A percentile compares a stretch with the other conserved stretches of the same genome.
Evolutionary conservation across 257 asterid species (phyloP).

Genomic region (Henckelia pumila): DNA sequence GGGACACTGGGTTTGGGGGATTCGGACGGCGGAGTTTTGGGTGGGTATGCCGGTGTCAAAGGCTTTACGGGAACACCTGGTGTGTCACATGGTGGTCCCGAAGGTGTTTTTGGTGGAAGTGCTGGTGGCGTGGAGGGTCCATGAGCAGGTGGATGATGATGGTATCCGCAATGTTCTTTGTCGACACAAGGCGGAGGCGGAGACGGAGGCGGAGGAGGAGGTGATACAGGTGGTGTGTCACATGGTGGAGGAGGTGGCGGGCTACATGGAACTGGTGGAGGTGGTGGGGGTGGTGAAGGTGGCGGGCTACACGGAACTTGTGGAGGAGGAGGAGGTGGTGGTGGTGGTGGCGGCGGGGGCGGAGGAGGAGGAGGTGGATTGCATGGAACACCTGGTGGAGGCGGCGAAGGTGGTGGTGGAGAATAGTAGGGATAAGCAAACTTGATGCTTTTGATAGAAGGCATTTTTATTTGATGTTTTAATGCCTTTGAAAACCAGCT

Average conservation of each 20-base stretch:
- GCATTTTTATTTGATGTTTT: constrained; percentile 30
- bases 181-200: not conserved
- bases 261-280: not conserved
- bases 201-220: not conserved
- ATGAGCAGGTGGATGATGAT: constrained; percentile 2
- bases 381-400: not conserved
- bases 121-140: constrained; percentile 24
- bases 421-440: constrained; percentile 41
- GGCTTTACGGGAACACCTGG: not conserved
- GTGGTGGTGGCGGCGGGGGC: not conserved
- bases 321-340: not conserved
- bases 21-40: too few species aligned
- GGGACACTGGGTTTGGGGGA: too few species aligned
- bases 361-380: not conserved
- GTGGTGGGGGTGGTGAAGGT: not conserved
- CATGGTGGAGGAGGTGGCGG: not conserved
- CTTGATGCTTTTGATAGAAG: constrained; percentile 29
- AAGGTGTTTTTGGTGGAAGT: constrained; percentile 21
- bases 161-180: not conserved
- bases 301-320: not conserved
- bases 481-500: too few species aligned
- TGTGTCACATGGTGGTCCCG: constrained; percentile 12
- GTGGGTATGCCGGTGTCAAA: not conserved
- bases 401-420: constrained; percentile 29
- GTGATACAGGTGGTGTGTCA: not conserved